Base-by-base conservation (phyloP, 148 eudicot species). In the Drosera capensis region DNA sequence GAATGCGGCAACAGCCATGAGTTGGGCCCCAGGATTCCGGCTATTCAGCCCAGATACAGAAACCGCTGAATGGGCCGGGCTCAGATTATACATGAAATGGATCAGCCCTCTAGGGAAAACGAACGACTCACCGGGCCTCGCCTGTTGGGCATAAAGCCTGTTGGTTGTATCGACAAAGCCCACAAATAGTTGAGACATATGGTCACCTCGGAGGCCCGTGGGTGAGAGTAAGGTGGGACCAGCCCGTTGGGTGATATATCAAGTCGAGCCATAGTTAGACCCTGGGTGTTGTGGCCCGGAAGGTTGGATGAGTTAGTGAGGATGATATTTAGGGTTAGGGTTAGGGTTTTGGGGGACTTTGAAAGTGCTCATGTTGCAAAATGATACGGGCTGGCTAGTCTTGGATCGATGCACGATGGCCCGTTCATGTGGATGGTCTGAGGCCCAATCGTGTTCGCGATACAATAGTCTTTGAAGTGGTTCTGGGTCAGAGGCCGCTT, bases 391-490 rank as follows among this genome's bases (percentile, higher is more conserved):
- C 20, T 39, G 2, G 82, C 80, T 13, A 21, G 16, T 3, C 47
- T 23, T 1, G 86, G 94, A 46, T 71, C 49, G 47, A 80, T 46
- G 69, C 96, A 88, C 8, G 81, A 71, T 13, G 56, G 71, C 1
- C 81, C 85, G 11, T 79, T 74, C 11, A 52, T 16, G 62, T 58
- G 63, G 25, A 57, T 43, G 13, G 65, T 21, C 19, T 38, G 48
- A 5, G 72, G 60, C 36, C 14, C 58, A 2, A 62, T 56, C 18
- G 71, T 38, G 30, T 74, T 78, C 0, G 83, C 86, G 7, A 83
- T 29, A 54, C 96, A 88, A 41, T 83, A 88, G 38, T 88, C 96
- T 51, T n/a, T 80, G 83, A 20, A 83, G 81, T 11, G 92, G 86
- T 14, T 74, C 70, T 0, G 92, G 94, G 47, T 88, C 96, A 8